Conservation (phyloP, 345 rosid genomes). For the Boechera divaricarpa region DNA sequence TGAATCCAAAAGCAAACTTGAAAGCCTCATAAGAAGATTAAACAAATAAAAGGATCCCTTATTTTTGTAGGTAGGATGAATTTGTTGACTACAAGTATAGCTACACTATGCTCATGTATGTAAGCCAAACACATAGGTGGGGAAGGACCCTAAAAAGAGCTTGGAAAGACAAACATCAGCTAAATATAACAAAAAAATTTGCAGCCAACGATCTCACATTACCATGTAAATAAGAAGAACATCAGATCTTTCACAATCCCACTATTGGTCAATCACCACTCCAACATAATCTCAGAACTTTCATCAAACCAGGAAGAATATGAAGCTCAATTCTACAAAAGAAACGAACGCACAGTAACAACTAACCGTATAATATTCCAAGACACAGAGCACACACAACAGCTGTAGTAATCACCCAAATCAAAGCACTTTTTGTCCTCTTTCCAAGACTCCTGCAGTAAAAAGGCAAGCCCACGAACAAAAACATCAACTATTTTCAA, state of each 20-base stretch:
- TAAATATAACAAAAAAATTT: too few relatives aligned
- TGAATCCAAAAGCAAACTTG: neutral
- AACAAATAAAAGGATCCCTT: too few relatives aligned
- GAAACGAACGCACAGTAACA: neutral
- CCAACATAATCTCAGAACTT: conserved; percentile 8
- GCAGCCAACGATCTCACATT: neutral
- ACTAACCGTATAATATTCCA: conserved; percentile 93
- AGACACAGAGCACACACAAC: conserved; percentile 81
- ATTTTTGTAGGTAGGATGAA: too few relatives aligned
- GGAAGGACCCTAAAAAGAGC: too few relatives aligned
- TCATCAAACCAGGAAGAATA: conserved; percentile 1
- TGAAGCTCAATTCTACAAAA: conserved; percentile 3
- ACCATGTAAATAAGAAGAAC: conserved; percentile 22
- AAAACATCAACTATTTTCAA: conserved; percentile 7
- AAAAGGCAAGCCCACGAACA: conserved; percentile 10
- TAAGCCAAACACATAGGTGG: too few relatives aligned
- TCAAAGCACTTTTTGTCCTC: conserved; percentile 79
- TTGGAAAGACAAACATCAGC: too few relatives aligned
- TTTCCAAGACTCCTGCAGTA: conserved; percentile 75
- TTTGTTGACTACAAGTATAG: too few relatives aligned
- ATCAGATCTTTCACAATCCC: neutral
- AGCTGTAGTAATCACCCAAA: conserved; percentile 84
- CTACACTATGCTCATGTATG: too few relatives aligned
- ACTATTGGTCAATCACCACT: conserved; percentile 16
- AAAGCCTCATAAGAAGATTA: neutral